Evolutionary conservation across 306 rosid genomes (phyloP), one percentile per base, ranked within the genome.

Genomic region (Chamaecrista fasciculata): DNA sequence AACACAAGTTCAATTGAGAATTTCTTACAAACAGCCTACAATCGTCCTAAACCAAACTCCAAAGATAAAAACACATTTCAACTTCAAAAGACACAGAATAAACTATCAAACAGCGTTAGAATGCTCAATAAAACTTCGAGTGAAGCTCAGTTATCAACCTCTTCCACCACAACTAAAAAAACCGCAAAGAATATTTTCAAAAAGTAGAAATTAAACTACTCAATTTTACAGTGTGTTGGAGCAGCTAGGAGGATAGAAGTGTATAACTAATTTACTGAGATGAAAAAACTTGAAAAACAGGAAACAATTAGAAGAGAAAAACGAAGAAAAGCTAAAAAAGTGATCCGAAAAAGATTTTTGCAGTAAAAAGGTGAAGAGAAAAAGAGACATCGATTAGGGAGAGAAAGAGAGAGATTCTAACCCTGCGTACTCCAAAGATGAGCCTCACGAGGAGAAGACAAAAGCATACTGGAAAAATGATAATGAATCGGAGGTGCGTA

Each of bases 301-400:
- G 25, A 74, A 69, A 56, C 19, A 23, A 16, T 14, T 5, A 47
- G 29, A 66, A 47, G 25, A 62, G 49, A 71, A 24, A 34, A 33
- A n/a, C n/a, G 43, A 20, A 42, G 40, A 52, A 18, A 49, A 76
- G 16, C 0, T 9, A 37, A 72, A 37, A 26, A 25, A 59, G 14
- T 3, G 33, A 14, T 37, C 11, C 51, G 8, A 46, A 8, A 66
- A 44, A 12, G 16, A 15, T 25, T 53, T 53, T 53, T n/a, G n/a
- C 36, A 34, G 37, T 3, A 19, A 29, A 59, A 42, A 1, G 7
- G 10, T 0, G 1, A 48, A 28, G 20, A 12, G 31, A 31, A 57
- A 44, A 47, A n/a, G n/a, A n/a, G n/a, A n/a, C n/a, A n/a, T n/a
- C n/a, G n/a, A n/a, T n/a, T n/a, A n/a, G n/a, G n/a, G n/a, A n/a